Evolutionary conservation across 2,329 filamentous ascomycete genomes (phyloP), one percentile per base, ranked within the genome.

Genomic region (Clathrospora elynae): DNA sequence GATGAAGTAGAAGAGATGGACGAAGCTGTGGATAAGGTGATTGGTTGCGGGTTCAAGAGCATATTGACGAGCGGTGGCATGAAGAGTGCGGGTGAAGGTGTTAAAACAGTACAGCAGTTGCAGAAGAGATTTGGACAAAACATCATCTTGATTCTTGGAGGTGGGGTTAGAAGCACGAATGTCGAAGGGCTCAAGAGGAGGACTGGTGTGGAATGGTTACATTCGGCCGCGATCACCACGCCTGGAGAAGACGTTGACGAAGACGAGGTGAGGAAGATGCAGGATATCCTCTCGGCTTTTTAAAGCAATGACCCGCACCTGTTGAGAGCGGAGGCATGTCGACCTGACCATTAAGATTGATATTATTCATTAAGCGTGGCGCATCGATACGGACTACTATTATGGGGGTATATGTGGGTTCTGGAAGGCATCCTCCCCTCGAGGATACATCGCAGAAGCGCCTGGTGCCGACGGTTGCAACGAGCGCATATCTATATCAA

Each of bases 51-150:
- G 1, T 81, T 80, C 29, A 47, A 31, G 20, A 61, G 61, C 10
- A 68, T 82, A 8, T 62, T 82, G 14, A 80, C 76, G 3, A 78
- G 75, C 32, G 79, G 78, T 2, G 64, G 75, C 6, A 30, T 52
- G 46, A 25, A 53, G 8, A 63, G 56, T 16, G 72, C 73, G 31
- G 36, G 65, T 25, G 50, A 68, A 19, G 73, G 75, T 2, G 40
- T 60, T 1, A 60, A 65, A 2, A 44, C 38, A 28, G 58, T 78
- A 3, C 44, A 36, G n/a, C 29, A 51, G 26, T 44, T 74, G 18
- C 60, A 71, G 19, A 31, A 53, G 19, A 49, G 38, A 33, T 67
- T 63, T 17, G 51, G 42, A 18, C 65, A 35, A 8, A 66, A 56
- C 19, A 64, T 78, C 20, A 57, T 65, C 1, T 62, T 82, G 16